Evolutionary conservation across 1,284 basidiomycete species (phyloP).

Genomic region (Afroboletus lepidellus): DNA sequence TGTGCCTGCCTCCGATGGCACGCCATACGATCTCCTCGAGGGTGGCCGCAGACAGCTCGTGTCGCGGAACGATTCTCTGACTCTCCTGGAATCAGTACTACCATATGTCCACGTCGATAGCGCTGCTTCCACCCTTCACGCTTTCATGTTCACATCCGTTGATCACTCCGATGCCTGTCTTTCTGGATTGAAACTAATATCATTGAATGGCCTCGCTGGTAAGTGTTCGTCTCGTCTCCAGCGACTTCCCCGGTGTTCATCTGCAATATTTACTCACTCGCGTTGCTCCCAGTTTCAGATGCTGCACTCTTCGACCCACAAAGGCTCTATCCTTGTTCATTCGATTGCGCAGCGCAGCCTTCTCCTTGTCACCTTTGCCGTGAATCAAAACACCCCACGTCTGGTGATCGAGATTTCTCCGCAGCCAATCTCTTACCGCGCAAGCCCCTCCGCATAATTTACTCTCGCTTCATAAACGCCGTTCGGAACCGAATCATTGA

Average conservation of each 20-base stretch:
- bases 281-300: constrained; percentile 34
- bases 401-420: constrained; percentile 19
- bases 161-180: constrained; percentile 32
- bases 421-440: constrained; percentile 42
- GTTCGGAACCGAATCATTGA: constrained; percentile 51
- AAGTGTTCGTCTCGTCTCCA: constrained; percentile 28
- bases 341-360: constrained; percentile 41
- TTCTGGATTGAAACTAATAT: constrained; percentile 33
- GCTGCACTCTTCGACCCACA: constrained; percentile 44
- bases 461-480: constrained; percentile 46
- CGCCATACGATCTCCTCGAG: constrained; percentile 49
- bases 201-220: constrained; percentile 52
- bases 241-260: neutral
- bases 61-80: constrained; percentile 34
- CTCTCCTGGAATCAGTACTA: constrained; percentile 49
- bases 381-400: constrained; percentile 23
- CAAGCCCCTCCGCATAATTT: constrained; percentile 43
- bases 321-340: constrained; percentile 53
- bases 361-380: constrained; percentile 45
- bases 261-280: constrained; percentile 9
- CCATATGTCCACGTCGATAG: constrained; percentile 47
- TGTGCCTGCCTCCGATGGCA: constrained; percentile 32
- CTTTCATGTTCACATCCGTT: constrained; percentile 50
- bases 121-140: constrained; percentile 46
- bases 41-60: constrained; percentile 50